Conservation (phyloP, 305 asterid genomes). For the Fraxinus paxiana region DNA sequence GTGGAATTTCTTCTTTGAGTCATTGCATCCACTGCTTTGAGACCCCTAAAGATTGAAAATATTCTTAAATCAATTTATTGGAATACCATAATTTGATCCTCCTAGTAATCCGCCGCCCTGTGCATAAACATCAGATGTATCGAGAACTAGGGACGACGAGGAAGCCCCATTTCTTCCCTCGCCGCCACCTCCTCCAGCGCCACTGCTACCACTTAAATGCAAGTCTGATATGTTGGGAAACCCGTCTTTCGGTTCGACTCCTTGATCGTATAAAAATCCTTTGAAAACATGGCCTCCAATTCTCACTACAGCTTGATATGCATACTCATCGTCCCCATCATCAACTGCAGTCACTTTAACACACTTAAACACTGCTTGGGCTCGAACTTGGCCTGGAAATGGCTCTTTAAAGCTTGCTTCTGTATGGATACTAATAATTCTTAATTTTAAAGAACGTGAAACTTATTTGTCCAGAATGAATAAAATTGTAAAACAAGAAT, state of each 20-base stretch:
- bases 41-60: slow-evolving; percentile 8
- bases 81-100: slow-evolving; percentile 51
- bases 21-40: neutral
- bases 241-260: slow-evolving; percentile 41
- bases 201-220: slow-evolving; percentile 49
- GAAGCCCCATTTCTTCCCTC: slow-evolving; percentile 28
- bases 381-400: slow-evolving; percentile 64
- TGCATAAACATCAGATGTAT: slow-evolving; percentile 37
- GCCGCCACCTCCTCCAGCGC: slow-evolving; percentile 1
- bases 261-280: slow-evolving; percentile 74
- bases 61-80: slow-evolving; percentile 36
- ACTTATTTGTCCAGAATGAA: neutral
- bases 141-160: slow-evolving; percentile 23
- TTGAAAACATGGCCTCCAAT: slow-evolving; percentile 73
- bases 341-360: slow-evolving; percentile 59
- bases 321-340: slow-evolving; percentile 70
- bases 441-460: neutral
- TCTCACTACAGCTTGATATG: slow-evolving; percentile 59
- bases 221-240: slow-evolving; percentile 59
- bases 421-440: neutral
- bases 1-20: slow-evolving; percentile 11
- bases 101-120: slow-evolving; percentile 47
- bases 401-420: slow-evolving; percentile 51
- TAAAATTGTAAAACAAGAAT: slow-evolving; percentile 17
- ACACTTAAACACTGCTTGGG: slow-evolving; percentile 68